Percentiles rank a stretch among this genome's conserved stretches.
phyloP scores from a whole-genome alignment of 2,329 filamentous ascomycete genomes.

The Ceratocystis cubensis region DNA sequence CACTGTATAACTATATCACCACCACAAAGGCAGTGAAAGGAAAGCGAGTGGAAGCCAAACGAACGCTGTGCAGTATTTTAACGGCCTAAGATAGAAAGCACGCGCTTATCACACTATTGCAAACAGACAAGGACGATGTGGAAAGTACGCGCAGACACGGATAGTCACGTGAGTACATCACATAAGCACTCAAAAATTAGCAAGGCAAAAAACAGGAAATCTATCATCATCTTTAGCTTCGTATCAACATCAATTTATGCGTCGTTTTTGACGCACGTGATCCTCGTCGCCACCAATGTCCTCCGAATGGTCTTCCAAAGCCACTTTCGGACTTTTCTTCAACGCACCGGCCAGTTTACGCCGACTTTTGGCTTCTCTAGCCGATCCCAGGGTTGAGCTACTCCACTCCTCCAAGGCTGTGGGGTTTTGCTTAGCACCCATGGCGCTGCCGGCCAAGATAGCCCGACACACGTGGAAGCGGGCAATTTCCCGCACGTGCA shows the following conservation, averaged over 20 bases:
- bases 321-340: slow-evolving; percentile 5
- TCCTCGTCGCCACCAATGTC: background rate
- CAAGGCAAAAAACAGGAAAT: background rate
- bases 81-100: background rate
- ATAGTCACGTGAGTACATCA: background rate
- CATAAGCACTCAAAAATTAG: slow-evolving; percentile 8
- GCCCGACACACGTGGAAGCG: slow-evolving; percentile 35
- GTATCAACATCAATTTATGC: slow-evolving; percentile 2
- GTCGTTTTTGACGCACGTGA: background rate
- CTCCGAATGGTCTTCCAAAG: background rate
- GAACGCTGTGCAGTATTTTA: background rate
- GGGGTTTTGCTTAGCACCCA: slow-evolving; percentile 31
- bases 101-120: background rate
- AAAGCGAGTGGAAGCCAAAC: background rate
- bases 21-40: background rate
- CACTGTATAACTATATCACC: background rate
- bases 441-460: slow-evolving; percentile 32
- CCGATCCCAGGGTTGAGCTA: background rate
- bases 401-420: slow-evolving; percentile 34
- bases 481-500: slow-evolving; percentile 29
- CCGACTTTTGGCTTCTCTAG: background rate
- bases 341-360: background rate
- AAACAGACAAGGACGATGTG: background rate
- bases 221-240: background rate
- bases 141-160: too few species aligned